Conservation (phyloP, 495 filamentous ascomycete species). For the Peziza echinospora region DNA sequence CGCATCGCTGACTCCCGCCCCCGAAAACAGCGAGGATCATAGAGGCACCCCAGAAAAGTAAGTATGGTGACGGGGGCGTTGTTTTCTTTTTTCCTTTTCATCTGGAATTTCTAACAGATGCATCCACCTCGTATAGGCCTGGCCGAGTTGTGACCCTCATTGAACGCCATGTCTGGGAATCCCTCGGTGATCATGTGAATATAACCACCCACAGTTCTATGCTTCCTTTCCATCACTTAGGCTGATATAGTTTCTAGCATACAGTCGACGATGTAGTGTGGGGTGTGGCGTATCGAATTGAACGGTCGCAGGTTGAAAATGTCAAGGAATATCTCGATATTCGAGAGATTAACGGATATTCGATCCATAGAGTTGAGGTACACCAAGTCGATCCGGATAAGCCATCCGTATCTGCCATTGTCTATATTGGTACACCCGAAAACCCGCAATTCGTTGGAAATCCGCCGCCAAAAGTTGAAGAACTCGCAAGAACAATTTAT, state of each 20-base stretch:
- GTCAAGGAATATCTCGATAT: slow-evolving; percentile 85
- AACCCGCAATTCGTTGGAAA: slow-evolving; percentile 84
- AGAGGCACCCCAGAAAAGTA: slow-evolving; percentile 60
- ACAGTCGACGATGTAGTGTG: slow-evolving; percentile 46
- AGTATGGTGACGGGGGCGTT: no score
- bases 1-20: slow-evolving; percentile 8
- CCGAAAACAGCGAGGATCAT: slow-evolving; percentile 55
- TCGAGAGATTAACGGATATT: slow-evolving; percentile 92
- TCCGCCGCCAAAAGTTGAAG: slow-evolving; percentile 43
- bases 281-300: slow-evolving; percentile 87
- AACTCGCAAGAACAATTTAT: slow-evolving; percentile 67
- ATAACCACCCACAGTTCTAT: slow-evolving; percentile 7
- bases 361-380: slow-evolving; percentile 70
- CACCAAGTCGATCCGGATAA: slow-evolving; percentile 29
- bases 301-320: slow-evolving; percentile 44
- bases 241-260: slow-evolving; percentile 22
- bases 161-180: slow-evolving; percentile 56
- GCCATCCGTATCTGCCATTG: slow-evolving; percentile 31
- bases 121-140: slow-evolving; percentile 33
- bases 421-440: slow-evolving; percentile 85
- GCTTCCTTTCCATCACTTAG: no score
- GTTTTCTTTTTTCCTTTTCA: background rate
- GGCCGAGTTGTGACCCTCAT: slow-evolving; percentile 91
- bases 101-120: no score
- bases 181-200: slow-evolving; percentile 41